Percentiles rank a stretch among this genome's conserved stretches.
Evolutionary conservation across 192 early-diverging fungal genomes (phyloP).

Genomic region (Rhizophagus clarus): DNA sequence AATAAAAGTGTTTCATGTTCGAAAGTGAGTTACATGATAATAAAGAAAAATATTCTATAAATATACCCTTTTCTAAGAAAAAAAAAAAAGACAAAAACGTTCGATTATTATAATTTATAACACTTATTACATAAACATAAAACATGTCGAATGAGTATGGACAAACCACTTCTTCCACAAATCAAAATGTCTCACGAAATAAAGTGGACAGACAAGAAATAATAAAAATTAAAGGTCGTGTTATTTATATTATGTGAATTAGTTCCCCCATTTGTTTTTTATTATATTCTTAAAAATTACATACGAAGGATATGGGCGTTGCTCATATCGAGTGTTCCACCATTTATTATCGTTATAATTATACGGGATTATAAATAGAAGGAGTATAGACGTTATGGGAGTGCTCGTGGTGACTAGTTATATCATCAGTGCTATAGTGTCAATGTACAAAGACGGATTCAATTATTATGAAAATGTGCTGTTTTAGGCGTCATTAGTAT

Average conservation of each 20-base stretch:
- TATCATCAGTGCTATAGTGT: slow-evolving; percentile 44
- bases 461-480: slow-evolving; percentile 47
- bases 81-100: no score
- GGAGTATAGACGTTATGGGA: slow-evolving; percentile 40
- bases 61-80: no score
- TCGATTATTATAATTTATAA: no score
- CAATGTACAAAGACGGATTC: slow-evolving; percentile 42
- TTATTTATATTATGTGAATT: not conserved
- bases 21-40: no score
- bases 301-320: slow-evolving; percentile 39
- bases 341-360: slow-evolving; percentile 37
- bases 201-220: no score
- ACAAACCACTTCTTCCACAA: no score
- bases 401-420: slow-evolving; percentile 42
- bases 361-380: slow-evolving; percentile 33
- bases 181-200: no score
- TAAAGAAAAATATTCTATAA: no score
- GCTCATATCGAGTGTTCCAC: slow-evolving; percentile 42
- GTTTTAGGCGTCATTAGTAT: slow-evolving; percentile 43
- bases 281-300: slow-evolving; percentile 38
- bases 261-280: slow-evolving; percentile 10
- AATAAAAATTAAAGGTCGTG: no score
- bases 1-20: no score
- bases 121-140: no score
- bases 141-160: no score